Evolutionary conservation across 805 yeast genomes (phyloP).

Genomic region (Candida ponderosae): DNA sequence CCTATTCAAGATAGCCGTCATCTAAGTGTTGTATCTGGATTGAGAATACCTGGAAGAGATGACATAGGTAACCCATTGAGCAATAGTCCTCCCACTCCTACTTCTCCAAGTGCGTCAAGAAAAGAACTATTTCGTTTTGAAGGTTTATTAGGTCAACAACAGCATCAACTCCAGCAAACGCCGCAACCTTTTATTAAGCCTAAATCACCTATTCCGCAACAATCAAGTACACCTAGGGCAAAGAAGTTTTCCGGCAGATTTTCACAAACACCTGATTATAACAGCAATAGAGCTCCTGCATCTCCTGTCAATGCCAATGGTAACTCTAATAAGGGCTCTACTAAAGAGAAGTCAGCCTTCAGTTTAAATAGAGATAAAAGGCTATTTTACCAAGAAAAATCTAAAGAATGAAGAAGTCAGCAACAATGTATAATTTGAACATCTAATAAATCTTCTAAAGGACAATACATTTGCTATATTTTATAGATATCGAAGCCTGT

Average conservation of each 20-base stretch:
- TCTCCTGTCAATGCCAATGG: slow-evolving; percentile 1
- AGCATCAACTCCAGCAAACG: slow-evolving; percentile 15
- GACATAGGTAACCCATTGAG: slow-evolving; percentile 10
- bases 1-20: slow-evolving; percentile 17
- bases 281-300: slow-evolving; percentile 11
- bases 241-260: slow-evolving; percentile 12
- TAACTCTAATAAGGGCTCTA: slow-evolving; percentile 1
- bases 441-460: too few relatives aligned
- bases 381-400: slow-evolving; percentile 3
- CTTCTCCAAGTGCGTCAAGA: slow-evolving; percentile 21
- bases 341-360: slow-evolving; percentile 17
- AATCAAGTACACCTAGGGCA: neutral
- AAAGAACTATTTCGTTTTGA: slow-evolving; percentile 41
- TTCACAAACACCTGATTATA: slow-evolving; percentile 13
- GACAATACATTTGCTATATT: too few relatives aligned
- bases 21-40: slow-evolving; percentile 14
- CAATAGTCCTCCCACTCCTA: slow-evolving; percentile 16
- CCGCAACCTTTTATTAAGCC: slow-evolving; percentile 2
- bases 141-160: slow-evolving; percentile 26
- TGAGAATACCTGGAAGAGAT: slow-evolving; percentile 1
- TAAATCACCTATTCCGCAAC: neutral
- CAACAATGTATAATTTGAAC: too few relatives aligned
- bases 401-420: too few relatives aligned
- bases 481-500: too few relatives aligned
- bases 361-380: slow-evolving; percentile 13